Base-by-base conservation (phyloP, 75 land plant species). In the Pinus tabuliformis region DNA sequence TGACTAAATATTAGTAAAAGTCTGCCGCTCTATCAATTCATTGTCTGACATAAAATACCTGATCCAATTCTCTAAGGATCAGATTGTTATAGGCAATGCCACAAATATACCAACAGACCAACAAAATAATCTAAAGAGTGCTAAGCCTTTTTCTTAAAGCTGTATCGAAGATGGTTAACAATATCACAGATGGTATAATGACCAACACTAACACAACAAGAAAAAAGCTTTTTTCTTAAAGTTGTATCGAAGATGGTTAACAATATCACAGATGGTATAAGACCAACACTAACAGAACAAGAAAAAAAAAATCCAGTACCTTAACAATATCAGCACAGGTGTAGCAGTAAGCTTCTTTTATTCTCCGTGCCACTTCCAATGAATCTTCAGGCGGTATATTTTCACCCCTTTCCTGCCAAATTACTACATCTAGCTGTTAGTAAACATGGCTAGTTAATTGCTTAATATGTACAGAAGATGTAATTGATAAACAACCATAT, bases 311-410 rank as follows among this genome's bases (percentile, higher is more conserved):
- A 33, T 33, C 24, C 20, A 7, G 12, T 84, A 97, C 99, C 99
- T 97, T 97, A 72, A 95, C 99, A 86, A 97, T 97, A 70, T 97
- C 99, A 60, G 99, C 92, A 80, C 92, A 89, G 22, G 99, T 97
- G 78, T 97, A 97, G 85, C 99, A 92, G 79, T 92, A 95, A 54
- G 76, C 86, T 78, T 97, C 99, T 79, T 97, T 97, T 79, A 95
- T 87, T 80, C 86, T 95, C 56, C 99, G 83, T 59, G 99, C 98
- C 22, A 97, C 95, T 61, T 97, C 99, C 75, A 95, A 92, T 16
- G 99, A 97, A 68, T 97, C 99, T 70, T 97, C 99, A 6, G 98
- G 93, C 42, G 99, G 99, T 59, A 97, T 77, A 80, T 92, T 81
- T 83, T 97, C 99, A 60, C 98, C 95, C 66, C 99, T 91, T 86